These are phyloP conservation scores for Aspergillus sergii DNA, from an alignment of 2,329 filamentous ascomycete genomes.

Conservation along the genomic window DNA sequence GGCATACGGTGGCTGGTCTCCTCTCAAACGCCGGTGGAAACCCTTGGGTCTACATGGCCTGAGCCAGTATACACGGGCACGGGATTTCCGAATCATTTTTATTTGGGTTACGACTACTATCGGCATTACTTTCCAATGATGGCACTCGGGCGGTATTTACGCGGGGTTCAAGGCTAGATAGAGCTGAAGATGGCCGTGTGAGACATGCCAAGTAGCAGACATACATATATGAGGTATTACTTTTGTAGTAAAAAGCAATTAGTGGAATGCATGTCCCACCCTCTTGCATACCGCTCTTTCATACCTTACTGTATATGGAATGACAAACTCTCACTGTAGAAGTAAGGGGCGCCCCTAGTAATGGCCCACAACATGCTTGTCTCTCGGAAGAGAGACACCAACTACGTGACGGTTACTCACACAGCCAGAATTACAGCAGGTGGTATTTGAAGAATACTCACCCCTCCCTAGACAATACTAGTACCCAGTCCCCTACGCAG, in stretches of 20 bases:
- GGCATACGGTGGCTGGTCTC: conserved; percentile 23
- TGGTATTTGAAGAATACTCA: neutral
- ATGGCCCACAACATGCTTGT: neutral
- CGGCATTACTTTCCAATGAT: conserved; percentile 33
- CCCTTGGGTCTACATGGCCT: conserved; percentile 18
- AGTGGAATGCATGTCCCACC: neutral
- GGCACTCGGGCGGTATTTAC: conserved; percentile 26
- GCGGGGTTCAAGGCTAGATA: neutral
- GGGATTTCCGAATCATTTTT: conserved; percentile 28
- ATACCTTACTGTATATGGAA: neutral
- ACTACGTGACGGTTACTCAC: too few relatives aligned
- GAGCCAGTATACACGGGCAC: conserved; percentile 22
- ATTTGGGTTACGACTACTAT: conserved; percentile 26
- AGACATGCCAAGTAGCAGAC: neutral
- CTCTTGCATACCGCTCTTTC: neutral
- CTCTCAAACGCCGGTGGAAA: conserved; percentile 5
- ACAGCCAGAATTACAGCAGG: neutral
- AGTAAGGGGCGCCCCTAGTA: neutral
- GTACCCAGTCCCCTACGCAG: neutral
- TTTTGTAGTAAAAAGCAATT: neutral
- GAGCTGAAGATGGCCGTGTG: neutral
- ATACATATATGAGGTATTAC: neutral
- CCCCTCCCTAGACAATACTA: neutral
- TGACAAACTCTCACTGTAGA: neutral
- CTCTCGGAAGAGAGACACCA: too few relatives aligned